Conservation (phyloP, 768 basidiomycete species). For the Guyanaporus albipodus region DNA sequence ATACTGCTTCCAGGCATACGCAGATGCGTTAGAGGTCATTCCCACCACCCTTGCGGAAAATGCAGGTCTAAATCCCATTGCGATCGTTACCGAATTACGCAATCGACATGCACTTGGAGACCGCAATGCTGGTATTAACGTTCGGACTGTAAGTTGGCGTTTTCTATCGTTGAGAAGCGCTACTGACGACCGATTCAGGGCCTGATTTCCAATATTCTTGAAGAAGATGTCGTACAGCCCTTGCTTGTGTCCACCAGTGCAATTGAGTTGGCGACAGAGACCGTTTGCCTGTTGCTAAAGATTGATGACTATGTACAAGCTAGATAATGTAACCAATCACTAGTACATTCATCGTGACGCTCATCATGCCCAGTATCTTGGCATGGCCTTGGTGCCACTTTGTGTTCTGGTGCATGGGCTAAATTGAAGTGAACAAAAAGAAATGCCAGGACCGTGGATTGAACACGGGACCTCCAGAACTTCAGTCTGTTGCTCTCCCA, state of each 20-base stretch:
- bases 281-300: constrained; percentile 92
- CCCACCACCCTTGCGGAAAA: constrained; percentile 98
- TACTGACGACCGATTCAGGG: constrained; percentile 49
- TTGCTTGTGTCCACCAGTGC: constrained; percentile 94
- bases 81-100: constrained; percentile 95
- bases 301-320: constrained; percentile 93
- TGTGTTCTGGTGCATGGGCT: too few relatives aligned
- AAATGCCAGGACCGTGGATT: constrained; percentile 71
- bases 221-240: constrained; percentile 97
- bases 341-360: not conserved
- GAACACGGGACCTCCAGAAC: constrained; percentile 78
- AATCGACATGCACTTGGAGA: constrained; percentile 97
- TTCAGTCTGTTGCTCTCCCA: constrained; percentile 78
- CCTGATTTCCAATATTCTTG: constrained; percentile 93
- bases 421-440: constrained; percentile 17
- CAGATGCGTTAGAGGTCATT: constrained; percentile 96
- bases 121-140: constrained; percentile 93
- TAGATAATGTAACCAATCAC: constrained; percentile 38
- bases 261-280: constrained; percentile 92
- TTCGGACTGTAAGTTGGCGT: constrained; percentile 71
- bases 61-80: constrained; percentile 95
- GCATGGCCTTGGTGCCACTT: too few relatives aligned
- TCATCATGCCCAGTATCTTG: too few relatives aligned
- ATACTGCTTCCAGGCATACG: constrained; percentile 98
- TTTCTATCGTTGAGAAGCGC: not conserved